Base-by-base conservation (phyloP, 306 rosid species). In the Coriaria nepalensis region DNA sequence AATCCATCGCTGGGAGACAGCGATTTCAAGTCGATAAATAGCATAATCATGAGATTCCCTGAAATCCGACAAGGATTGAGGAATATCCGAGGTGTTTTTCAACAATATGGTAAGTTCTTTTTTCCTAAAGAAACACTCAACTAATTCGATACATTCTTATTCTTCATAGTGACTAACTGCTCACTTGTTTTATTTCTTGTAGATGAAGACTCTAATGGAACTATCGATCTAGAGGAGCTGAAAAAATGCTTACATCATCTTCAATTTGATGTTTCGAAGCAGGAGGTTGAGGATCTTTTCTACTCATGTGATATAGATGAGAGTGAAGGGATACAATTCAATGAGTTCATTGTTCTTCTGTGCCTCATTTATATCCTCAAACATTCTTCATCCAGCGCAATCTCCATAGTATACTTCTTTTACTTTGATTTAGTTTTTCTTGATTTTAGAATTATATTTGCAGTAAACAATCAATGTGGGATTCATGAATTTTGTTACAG, bases 131-230 rank as follows among this genome's bases (percentile, higher is more conserved):
- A 20, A 20, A 3, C 3, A 3, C n/a, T n/a, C 1, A 20, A 20
- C 29, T 20, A 20, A 20, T 20, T 20, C 29, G 3, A 20, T 20
- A 20, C 29, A 20, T 20, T 20, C 29, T 20, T 20, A 1, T 20
- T 20, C 29, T 20, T n/a, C n/a, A n/a, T n/a, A 20, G 2, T 20
- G 29, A 20, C 29, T 20, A 11, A 8, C 59, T 54, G 12, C 15
- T 33, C 35, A 15, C 50, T 39, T 60, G 33, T 29, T 15, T 33
- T 37, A 34, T 66, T 6, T 65, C 68, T 43, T 68, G 44, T 49
- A 88, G 96, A 83, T 58, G 90, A 76, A 64, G 93, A 88, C 68
- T 81, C 86, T 6, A 81, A 78, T 62, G 96, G 83, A 64, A 65
- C 67, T 45, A 72, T 88, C 43, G 96, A 83, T 65, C 71, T 50